A percentile compares a stretch with the other conserved stretches of the same genome.
These are phyloP conservation scores for Xylaria acuta DNA, from an alignment of 495 filamentous ascomycete genomes.

Conservation along the genomic window DNA sequence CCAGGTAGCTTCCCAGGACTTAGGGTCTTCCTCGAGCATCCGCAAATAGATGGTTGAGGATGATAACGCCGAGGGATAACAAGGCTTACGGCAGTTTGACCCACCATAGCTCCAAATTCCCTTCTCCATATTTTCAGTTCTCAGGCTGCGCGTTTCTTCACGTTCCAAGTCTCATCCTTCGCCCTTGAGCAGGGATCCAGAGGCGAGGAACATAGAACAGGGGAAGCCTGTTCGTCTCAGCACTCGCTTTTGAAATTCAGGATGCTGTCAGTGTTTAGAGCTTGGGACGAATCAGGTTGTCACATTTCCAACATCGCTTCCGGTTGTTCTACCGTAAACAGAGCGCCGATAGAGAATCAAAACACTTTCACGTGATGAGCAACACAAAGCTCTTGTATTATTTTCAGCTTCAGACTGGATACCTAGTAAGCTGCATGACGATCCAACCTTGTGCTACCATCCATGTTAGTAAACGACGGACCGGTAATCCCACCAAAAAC, in stretches of 20 bases:
- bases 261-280: conserved; percentile 14
- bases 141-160: conserved; percentile 22
- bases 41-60: conserved; percentile 19
- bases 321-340: neutral
- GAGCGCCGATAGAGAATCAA: conserved; percentile 11
- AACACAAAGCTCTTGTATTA: conserved; percentile 21
- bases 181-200: conserved; percentile 42
- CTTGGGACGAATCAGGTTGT: conserved; percentile 1
- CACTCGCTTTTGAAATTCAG: conserved; percentile 29
- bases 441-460: conserved; percentile 34
- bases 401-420: conserved; percentile 20
- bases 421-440: conserved; percentile 36
- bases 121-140: conserved; percentile 25
- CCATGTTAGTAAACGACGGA: conserved; percentile 34
- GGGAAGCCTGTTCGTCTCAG: conserved; percentile 33
- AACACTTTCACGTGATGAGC: conserved; percentile 10
- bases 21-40: neutral
- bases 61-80: conserved; percentile 16
- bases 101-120: conserved; percentile 15
- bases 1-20: conserved; percentile 12
- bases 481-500: conserved; percentile 36
- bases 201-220: conserved; percentile 42
- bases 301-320: conserved; percentile 16
- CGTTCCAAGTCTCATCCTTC: conserved; percentile 42
- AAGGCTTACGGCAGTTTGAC: conserved; percentile 13